These are phyloP conservation scores for Friedmanniomyces simplex DNA, from an alignment of 495 filamentous ascomycete genomes.

Conservation along the genomic window DNA sequence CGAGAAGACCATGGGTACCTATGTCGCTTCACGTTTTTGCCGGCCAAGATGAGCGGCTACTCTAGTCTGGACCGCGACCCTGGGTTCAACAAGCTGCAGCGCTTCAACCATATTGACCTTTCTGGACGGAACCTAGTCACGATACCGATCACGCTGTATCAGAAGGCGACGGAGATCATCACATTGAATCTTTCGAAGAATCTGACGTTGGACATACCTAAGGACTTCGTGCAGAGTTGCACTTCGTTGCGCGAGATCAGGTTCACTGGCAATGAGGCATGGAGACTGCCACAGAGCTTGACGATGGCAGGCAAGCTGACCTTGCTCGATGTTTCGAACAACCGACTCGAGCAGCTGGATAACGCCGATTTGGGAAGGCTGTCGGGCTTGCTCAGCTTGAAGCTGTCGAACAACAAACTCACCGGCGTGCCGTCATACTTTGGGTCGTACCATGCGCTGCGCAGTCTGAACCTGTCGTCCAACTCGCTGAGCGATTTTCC, in stretches of 20 bases:
- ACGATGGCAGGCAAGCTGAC: slow-evolving; percentile 71
- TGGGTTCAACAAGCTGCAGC: slow-evolving; percentile 67
- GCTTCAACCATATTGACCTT: slow-evolving; percentile 88
- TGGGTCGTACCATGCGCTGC: slow-evolving; percentile 58
- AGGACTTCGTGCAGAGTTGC: slow-evolving; percentile 93
- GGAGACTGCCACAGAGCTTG: slow-evolving; percentile 75
- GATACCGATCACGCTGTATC: slow-evolving; percentile 89
- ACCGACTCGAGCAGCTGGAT: slow-evolving; percentile 75
- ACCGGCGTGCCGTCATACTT: slow-evolving; percentile 70
- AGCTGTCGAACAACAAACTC: slow-evolving; percentile 84
- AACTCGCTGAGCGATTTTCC: slow-evolving; percentile 84
- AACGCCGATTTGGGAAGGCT: slow-evolving; percentile 65
- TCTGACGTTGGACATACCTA: slow-evolving; percentile 81
- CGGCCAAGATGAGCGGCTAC: slow-evolving; percentile 76
- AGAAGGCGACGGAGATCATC: slow-evolving; percentile 84
- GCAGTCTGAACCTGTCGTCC: slow-evolving; percentile 81
- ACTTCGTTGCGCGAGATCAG: slow-evolving; percentile 88
- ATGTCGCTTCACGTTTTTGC: slow-evolving; percentile 88
- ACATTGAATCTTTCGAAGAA: slow-evolving; percentile 89
- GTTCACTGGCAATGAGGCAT: slow-evolving; percentile 83
- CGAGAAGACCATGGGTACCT: slow-evolving; percentile 96
- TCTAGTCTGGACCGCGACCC: slow-evolving; percentile 64
- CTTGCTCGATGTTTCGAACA: slow-evolving; percentile 89
- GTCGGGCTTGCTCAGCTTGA: slow-evolving; percentile 73
- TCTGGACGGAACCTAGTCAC: slow-evolving; percentile 84